Percentiles rank a stretch among this genome's conserved stretches.
These are phyloP conservation scores for Metahyphopichia silvanorum DNA, from an alignment of 805 yeast genomes.

Conservation along the genomic window DNA sequence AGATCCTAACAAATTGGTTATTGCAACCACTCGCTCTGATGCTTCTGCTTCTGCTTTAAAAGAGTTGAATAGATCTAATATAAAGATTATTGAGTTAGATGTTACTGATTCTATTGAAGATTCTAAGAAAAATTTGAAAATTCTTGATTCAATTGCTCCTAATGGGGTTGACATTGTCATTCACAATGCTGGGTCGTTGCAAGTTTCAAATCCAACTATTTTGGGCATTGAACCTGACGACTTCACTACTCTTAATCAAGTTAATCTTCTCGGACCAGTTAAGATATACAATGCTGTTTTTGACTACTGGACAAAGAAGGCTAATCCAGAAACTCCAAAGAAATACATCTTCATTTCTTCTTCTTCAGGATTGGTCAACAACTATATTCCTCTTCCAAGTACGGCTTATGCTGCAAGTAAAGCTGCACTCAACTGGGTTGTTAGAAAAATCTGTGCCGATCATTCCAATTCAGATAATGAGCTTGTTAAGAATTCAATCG, in stretches of 20 bases:
- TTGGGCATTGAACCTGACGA: conserved; percentile 14
- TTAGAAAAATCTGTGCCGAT: conserved; percentile 21
- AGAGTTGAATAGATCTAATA: background rate
- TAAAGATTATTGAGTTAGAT: background rate
- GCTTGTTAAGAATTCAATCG: conserved; percentile 19
- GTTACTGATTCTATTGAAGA: background rate
- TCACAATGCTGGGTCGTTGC: conserved; percentile 19
- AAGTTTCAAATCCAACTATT: conserved; percentile 9
- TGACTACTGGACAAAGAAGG: conserved; percentile 18
- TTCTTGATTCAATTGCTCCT: conserved; percentile 1
- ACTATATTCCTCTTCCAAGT: conserved; percentile 8
- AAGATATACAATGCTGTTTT: conserved; percentile 19
- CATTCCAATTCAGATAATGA: conserved; percentile 2
- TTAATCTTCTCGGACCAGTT: conserved; percentile 7
- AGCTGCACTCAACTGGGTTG: conserved; percentile 31
- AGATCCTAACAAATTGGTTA: conserved; percentile 13
- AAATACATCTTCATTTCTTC: conserved; percentile 23
- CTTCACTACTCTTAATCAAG: conserved; percentile 10
- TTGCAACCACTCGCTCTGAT: conserved; percentile 15
- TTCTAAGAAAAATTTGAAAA: background rate
- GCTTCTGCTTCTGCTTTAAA: conserved; percentile 2
- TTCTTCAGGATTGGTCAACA: conserved; percentile 17
- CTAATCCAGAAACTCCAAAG: conserved; percentile 9
- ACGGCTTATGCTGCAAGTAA: conserved; percentile 34
- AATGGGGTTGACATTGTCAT: conserved; percentile 20